Evolutionary conservation across 2,329 filamentous ascomycete genomes (phyloP), one percentile per base, ranked within the genome.

Genomic region (Fusarium sp.): DNA sequence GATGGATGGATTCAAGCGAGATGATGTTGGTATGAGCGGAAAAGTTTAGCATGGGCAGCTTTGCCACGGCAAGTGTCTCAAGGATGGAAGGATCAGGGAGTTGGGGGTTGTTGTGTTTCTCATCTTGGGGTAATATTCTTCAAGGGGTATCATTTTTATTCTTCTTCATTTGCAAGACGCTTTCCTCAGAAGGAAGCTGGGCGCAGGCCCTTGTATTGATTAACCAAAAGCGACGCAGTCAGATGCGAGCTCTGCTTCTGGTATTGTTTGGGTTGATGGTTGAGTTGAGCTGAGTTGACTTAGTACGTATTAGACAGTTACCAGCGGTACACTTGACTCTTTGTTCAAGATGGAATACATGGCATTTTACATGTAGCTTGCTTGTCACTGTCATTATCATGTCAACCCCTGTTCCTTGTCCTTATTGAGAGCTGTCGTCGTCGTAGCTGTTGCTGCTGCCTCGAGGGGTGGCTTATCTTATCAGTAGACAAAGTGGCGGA

Each of bases 401-500:
- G 27, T 52, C 35, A 25, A 27, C 25, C 34, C 23, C 23, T 32
- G 20, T 45, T 37, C 30, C 32, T 23, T 52, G 32, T 37, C 30
- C 32, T 30, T 52, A 23, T 35, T 18, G 11, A 23, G 18, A 52
- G 25, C 35, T 52, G 72, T 59, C 74, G 75, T 76, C 73, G 73
- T 76, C 72, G 64, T 30, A 39, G 34, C 66, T 59, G 61, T 65
- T 72, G 76, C 63, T 77, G 76, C 74, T 78, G 76, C 76, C 76
- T 77, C 72, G 59, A 32, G 25, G 37, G 52, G 32, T 30, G 59
- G 16, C 72, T 78, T 78, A 78, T 78, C 76, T 78, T 78, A 78
- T 78, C 76, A 68, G 76, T 27, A 23, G 27, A 13, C 11, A 32
- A 32, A 30, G 65, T 58, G 72, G 59, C 65, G 65, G 63, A 78